A percentile compares a stretch with the other conserved stretches of the same genome.
Evolutionary conservation across 768 basidiomycete genomes (phyloP).

Genomic region (Panaeolus cyanescens): DNA sequence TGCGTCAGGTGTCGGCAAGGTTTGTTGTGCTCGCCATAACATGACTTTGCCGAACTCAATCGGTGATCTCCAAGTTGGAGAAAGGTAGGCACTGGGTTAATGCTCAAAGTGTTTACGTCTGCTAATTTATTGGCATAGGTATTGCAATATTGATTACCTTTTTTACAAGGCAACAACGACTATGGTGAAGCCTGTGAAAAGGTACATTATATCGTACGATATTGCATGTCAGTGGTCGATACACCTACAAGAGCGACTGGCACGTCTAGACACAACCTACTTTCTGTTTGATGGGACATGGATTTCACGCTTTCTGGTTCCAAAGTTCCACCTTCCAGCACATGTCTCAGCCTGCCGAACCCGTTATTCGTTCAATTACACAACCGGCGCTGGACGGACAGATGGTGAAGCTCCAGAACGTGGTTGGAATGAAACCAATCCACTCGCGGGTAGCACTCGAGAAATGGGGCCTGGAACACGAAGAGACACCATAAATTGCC

Average conservation of each 20-base stretch:
- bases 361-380: slow-evolving; percentile 23
- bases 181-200: not conserved
- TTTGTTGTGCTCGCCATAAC: slow-evolving; percentile 31
- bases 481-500: slow-evolving; percentile 26
- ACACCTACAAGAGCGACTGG: slow-evolving; percentile 16
- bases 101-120: not conserved
- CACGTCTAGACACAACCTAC: not conserved
- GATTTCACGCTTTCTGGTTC: slow-evolving; percentile 17
- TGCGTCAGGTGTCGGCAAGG: slow-evolving; percentile 26
- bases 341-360: slow-evolving; percentile 21
- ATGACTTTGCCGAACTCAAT: slow-evolving; percentile 25
- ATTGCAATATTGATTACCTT: slow-evolving; percentile 34
- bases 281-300: not conserved
- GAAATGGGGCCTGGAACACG: slow-evolving; percentile 35
- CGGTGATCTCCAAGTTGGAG: slow-evolving; percentile 32
- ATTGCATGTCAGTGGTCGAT: slow-evolving; percentile 28
- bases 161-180: slow-evolving; percentile 12
- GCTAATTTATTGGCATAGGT: slow-evolving; percentile 11
- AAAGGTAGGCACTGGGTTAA: slow-evolving; percentile 24
- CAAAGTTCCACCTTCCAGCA: slow-evolving; percentile 29
- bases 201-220: slow-evolving; percentile 27
- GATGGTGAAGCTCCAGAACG: slow-evolving; percentile 37
- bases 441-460: slow-evolving; percentile 23
- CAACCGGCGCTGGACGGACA: slow-evolving; percentile 22
- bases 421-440: slow-evolving; percentile 30